Evolutionary conservation across 371 early-diverging fungal species (phyloP), one percentile per base, ranked within the genome.

Genomic region (Zychaea mexicana): DNA sequence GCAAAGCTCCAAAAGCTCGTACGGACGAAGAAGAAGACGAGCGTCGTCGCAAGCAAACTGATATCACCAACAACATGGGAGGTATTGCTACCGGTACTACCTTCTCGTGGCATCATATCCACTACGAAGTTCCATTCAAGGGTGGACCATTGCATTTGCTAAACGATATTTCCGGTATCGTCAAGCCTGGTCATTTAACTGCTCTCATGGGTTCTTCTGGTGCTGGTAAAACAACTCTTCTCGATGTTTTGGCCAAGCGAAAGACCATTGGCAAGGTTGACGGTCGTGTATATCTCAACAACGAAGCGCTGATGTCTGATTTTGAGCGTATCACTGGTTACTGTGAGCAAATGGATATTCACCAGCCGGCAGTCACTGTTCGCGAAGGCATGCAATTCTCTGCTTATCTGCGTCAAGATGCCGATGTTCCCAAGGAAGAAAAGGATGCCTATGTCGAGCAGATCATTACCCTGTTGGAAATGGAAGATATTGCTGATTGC

Each of bases 201-300:
- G 96, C 95, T 2, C 68, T 96, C 17, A 90, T 96, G 90, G 95
- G 95, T 19, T 84, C 90, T 2, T 89, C 90, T 31, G 94, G 94
- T 60, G 90, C 92, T 39, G 97, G 97, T 54, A 96, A 96, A 75
- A 92, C 95, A 0, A 92, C 95, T 1, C 80, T 96, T 0, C 64
- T 94, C 63, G 96, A 97, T 76, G 83, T 94, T 0, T 74, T 92
- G 26, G 90, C 93, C 30, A 82, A 84, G 66, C 87, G 93, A 65
- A 92, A 92, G 78, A 92, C 89, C 21, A 83, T 85, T 49, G 94
- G 94, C 32, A 87, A 77, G 9, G 78, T 91, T 2, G 81, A 88
- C 6, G 95, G 95, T 22, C 73, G 78, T 30, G 76, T 91, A 36
- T 81, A 79, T 64, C 60, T 93, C 82, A 79, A 88, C 79, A 81